Evolutionary conservation across 1,139 yeast species (phyloP), one percentile per base, ranked within the genome.

Genomic region (Meyerozyma athensensis): DNA sequence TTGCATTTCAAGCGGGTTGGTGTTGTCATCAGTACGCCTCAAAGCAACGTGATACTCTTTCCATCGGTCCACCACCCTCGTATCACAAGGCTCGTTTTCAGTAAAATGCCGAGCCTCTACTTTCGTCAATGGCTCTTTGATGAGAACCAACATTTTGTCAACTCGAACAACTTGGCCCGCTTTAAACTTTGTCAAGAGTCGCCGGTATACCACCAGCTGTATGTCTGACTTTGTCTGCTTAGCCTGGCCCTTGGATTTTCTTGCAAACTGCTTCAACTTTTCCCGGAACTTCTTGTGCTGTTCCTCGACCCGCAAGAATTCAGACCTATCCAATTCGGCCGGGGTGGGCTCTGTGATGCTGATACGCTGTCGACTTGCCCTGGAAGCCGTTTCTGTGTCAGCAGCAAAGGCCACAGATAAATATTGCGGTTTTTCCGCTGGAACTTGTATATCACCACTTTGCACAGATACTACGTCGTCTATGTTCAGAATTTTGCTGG

Each of bases 21-120:
- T 62, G 0, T 51, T 38, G 39, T 68, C 60, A 19, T 75, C 77
- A 1, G 84, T 75, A 31, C 76, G 74, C 40, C 92, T 62, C 0
- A 82, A 77, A 4, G 82, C 85, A 2, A 82, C 80, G 23, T 76
- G 60, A 51, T 77, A 83, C 53, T 87, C 96, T 42, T 72, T 75
- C 92, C 96, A 86, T 34, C 86, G 62, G 41, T 83, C 87, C n/a
- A 68, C 45, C 2, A 84, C 68, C 36, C 81, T 59, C 1, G 86
- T 65, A 38, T 74, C 78, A 28, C 70, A 63, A 1, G 72, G 62
- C 39, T 74, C 81, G 12, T 61, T 60, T 41, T 79, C 85, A 17
- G 49, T 53, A 23, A 58, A 53, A 2, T 39, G 34, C 3, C 42
- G 33, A 3, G 52, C 41, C 7, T 38, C 36, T 7, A 39, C 39